A percentile compares a stretch with the other conserved stretches of the same genome.
Conservation (phyloP, 1,284 basidiomycete species). For the Schizophyllum amplum region DNA sequence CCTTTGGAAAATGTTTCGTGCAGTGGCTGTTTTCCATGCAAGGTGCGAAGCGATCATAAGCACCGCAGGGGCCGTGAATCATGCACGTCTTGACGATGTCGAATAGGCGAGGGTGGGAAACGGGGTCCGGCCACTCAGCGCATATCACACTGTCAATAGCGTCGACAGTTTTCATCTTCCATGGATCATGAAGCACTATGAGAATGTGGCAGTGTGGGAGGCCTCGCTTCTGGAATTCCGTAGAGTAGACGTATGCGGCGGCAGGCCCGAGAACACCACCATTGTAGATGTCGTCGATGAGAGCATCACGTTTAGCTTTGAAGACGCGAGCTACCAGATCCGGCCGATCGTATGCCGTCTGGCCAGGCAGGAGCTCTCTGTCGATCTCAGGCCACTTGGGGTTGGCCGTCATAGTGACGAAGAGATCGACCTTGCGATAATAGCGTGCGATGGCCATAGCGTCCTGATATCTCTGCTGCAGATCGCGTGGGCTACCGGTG, state of each 20-base stretch:
- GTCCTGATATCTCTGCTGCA: slow-evolving; percentile 35
- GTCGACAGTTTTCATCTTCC: slow-evolving; percentile 4
- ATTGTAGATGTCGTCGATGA: slow-evolving; percentile 24
- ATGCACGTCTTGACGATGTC: slow-evolving; percentile 18
- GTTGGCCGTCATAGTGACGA: slow-evolving; percentile 41
- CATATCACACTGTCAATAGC: slow-evolving; percentile 21
- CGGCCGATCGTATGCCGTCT: slow-evolving; percentile 29
- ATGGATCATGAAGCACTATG: slow-evolving; percentile 17
- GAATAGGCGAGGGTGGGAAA: slow-evolving; percentile 18
- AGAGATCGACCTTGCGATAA: slow-evolving; percentile 28
- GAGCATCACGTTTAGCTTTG: slow-evolving; percentile 22
- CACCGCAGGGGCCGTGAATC: slow-evolving; percentile 29
- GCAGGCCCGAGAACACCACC: slow-evolving; percentile 21
- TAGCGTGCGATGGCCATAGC: slow-evolving; percentile 30
- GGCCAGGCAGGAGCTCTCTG: slow-evolving; percentile 27
- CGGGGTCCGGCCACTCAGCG: slow-evolving; percentile 18
- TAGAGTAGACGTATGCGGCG: slow-evolving; percentile 24
- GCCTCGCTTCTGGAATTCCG: slow-evolving; percentile 32
- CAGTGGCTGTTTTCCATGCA: slow-evolving; percentile 29
- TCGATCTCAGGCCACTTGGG: slow-evolving; percentile 35
- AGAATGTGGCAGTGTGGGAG: slow-evolving; percentile 29
- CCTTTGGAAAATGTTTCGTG: slow-evolving; percentile 26
- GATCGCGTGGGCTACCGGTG: slow-evolving; percentile 27
- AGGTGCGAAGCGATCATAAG: slow-evolving; percentile 14
- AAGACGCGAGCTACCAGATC: slow-evolving; percentile 36